Conservation (phyloP, 2,329 filamentous ascomycete species). For the Ophiognomonia clavigignenti-juglandacearum region DNA sequence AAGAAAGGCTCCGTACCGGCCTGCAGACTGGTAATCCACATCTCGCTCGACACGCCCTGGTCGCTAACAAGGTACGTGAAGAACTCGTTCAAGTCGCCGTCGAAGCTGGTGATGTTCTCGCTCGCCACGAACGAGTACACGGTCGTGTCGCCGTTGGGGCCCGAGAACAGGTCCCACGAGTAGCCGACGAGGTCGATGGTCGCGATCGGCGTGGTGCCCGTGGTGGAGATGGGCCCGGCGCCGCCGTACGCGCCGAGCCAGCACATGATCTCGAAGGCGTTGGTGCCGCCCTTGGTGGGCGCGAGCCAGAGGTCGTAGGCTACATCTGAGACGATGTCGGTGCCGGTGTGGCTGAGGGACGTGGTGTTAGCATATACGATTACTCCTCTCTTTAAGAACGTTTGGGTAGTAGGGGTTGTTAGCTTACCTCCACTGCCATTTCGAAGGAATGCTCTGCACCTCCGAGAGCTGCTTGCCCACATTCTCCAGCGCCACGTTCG, state of each 20-base stretch:
- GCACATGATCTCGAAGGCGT: constrained; percentile 61
- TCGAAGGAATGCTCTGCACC: constrained; percentile 30
- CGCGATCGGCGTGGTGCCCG: constrained; percentile 47
- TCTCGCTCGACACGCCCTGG: constrained; percentile 40
- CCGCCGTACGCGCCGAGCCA: constrained; percentile 56
- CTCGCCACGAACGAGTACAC: constrained; percentile 51
- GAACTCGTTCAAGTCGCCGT: constrained; percentile 53
- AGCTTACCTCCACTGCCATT: constrained; percentile 33
- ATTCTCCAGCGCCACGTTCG: constrained; percentile 35
- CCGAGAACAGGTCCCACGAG: constrained; percentile 54
- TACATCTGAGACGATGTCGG: constrained; percentile 45
- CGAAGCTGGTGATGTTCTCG: constrained; percentile 45
- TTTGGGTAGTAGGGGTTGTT: no score
- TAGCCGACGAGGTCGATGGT: constrained; percentile 48
- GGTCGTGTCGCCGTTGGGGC: constrained; percentile 52
- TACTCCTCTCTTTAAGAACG: no score
- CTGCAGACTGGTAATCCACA: constrained; percentile 49
- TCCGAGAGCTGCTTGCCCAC: constrained; percentile 28
- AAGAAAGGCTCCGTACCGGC: constrained; percentile 54
- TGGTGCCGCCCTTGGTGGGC: constrained; percentile 33
- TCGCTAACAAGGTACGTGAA: constrained; percentile 47
- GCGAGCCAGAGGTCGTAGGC: constrained; percentile 58
- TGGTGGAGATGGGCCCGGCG: constrained; percentile 51
- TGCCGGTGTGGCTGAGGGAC: constrained; percentile 28
- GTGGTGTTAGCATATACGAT: not conserved